phyloP scores from a whole-genome alignment of 1,284 basidiomycete species.

The Coriolopsis trogii region DNA sequence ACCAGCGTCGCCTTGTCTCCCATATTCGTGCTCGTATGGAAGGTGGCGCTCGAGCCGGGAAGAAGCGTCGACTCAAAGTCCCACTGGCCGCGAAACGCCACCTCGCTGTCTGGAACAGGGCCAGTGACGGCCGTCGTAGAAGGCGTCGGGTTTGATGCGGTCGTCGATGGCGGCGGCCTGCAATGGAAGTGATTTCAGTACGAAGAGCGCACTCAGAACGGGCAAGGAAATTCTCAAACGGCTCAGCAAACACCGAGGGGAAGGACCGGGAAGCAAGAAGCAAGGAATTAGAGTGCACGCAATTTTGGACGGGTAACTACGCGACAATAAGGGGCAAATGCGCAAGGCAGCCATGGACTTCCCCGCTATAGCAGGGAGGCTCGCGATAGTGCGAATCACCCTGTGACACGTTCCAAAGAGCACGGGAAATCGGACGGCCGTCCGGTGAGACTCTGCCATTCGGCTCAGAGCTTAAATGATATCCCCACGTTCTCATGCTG shows the following conservation, averaged over 20 bases:
- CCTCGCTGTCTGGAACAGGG: conserved; percentile 28
- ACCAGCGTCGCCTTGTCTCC: conserved; percentile 48
- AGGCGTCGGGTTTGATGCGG: conserved; percentile 13
- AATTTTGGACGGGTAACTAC: conserved; percentile 6
- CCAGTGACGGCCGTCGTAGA: conserved; percentile 19
- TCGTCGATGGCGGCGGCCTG: conserved; percentile 1
- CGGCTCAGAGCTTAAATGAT: no score
- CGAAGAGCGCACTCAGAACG: no score
- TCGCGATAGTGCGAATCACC: no score
- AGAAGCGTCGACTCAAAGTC: conserved; percentile 29
- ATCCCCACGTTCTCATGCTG: no score
- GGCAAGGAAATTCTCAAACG: no score
- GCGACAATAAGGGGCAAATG: no score
- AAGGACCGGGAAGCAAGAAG: background rate
- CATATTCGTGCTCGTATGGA: conserved; percentile 48
- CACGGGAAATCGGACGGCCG: no score
- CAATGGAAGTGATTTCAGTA: no score
- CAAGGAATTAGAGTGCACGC: background rate
- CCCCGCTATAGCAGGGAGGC: no score
- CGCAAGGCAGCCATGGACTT: background rate
- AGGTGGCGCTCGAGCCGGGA: conserved; percentile 25
- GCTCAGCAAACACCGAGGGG: no score
- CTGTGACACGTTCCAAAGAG: background rate
- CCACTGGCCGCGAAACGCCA: conserved; percentile 34
- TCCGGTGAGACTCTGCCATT: no score